Evolutionary conservation across 495 filamentous ascomycete genomes (phyloP).

Genomic region (Penicillium dipodomyicola): DNA sequence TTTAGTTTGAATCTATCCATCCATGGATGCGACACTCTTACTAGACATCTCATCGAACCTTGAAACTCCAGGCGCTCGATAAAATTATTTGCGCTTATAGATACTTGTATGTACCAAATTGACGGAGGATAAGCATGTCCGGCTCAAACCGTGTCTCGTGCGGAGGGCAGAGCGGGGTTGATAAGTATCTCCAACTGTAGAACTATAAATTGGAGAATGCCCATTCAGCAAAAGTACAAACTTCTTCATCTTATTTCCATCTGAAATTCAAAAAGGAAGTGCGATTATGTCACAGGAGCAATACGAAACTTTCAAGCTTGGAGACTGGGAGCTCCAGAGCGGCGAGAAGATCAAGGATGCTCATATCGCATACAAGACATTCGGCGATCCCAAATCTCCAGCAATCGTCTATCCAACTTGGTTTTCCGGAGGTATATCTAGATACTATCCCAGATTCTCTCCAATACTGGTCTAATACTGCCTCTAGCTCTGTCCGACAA

Average conservation of each 20-base stretch:
- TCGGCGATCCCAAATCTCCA: constrained; percentile 59
- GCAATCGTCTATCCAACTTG: constrained; percentile 70
- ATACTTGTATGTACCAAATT: constrained; percentile 2
- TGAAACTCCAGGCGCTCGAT: not conserved
- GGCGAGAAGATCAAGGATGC: constrained; percentile 56
- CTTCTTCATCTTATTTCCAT: not conserved
- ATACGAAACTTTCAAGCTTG: constrained; percentile 54
- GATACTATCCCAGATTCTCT: not conserved
- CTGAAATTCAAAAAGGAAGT: not conserved
- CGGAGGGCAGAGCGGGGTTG: constrained; percentile 24
- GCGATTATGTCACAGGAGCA: constrained; percentile 36
- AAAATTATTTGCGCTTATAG: not conserved
- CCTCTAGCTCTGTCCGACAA: constrained; percentile 57
- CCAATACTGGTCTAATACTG: not conserved
- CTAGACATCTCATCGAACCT: not conserved
- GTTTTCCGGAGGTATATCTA: constrained; percentile 58
- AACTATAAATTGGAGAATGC: constrained; percentile 11
- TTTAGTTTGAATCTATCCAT: constrained; percentile 20
- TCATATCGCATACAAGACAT: constrained; percentile 67
- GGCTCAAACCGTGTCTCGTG: constrained; percentile 14
- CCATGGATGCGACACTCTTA: not conserved
- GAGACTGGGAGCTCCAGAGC: constrained; percentile 61
- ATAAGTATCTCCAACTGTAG: constrained; percentile 12
- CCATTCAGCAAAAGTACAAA: not conserved
- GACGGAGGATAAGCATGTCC: constrained; percentile 3